phyloP scores from a whole-genome alignment of 441 rosid genomes.

The Jatropha podagrica region DNA sequence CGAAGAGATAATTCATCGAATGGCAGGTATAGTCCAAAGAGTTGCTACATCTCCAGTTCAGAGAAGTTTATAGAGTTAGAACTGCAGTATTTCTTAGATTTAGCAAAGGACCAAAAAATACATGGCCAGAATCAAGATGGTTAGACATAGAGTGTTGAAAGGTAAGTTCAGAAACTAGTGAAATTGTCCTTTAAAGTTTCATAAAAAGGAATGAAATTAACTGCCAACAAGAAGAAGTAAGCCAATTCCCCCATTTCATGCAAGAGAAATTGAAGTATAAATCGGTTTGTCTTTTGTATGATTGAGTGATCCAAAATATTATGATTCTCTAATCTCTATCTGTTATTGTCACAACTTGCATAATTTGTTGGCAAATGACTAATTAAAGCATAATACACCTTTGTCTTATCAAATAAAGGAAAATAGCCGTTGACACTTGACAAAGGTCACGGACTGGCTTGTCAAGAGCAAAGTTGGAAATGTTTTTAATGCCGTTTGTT shows the following conservation, averaged over 20 bases:
- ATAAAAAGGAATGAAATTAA: neutral
- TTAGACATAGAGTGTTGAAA: neutral
- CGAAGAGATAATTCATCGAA: conserved; percentile 58
- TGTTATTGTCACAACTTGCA: too few species aligned
- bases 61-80: conserved; percentile 14
- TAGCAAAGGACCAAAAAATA: neutral
- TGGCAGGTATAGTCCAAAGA: conserved; percentile 45
- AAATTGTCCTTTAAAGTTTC: neutral
- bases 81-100: neutral
- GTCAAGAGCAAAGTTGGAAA: too few species aligned
- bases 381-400: too few species aligned
- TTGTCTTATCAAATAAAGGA: too few species aligned
- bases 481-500: too few species aligned
- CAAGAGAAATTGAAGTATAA: neutral
- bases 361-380: too few species aligned
- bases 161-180: neutral
- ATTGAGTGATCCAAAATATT: too few species aligned
- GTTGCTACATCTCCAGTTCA: conserved; percentile 17
- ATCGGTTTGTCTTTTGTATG: neutral
- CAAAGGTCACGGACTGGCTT: too few species aligned
- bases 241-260: neutral
- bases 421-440: too few species aligned
- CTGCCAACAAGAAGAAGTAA: neutral
- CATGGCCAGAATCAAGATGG: neutral
- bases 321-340: too few species aligned